These are phyloP conservation scores for Globisporangium sylvaticum DNA, from an alignment of 352 stramenopile species.

Conservation along the genomic window DNA sequence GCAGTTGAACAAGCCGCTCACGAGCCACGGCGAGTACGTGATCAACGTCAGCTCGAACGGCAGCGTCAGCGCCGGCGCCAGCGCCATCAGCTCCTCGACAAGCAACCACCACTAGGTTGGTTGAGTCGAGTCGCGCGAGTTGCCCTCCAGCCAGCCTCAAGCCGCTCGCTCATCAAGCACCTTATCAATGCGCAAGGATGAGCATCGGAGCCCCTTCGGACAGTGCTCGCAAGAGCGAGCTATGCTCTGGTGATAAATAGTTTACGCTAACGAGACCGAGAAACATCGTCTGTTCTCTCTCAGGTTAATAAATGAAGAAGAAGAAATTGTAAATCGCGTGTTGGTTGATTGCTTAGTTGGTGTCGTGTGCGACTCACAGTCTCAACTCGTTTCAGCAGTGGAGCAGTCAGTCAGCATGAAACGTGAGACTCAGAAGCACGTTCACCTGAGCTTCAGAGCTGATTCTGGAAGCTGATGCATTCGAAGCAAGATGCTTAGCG, in stretches of 20 bases:
- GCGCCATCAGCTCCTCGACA: constrained; percentile 5
- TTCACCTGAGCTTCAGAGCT: too few relatives aligned
- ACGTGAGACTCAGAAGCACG: too few relatives aligned
- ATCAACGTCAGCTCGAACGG: constrained; percentile 22
- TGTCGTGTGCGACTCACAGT: too few relatives aligned
- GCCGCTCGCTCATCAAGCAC: background rate
- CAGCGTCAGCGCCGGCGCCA: constrained; percentile 11
- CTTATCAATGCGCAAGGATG: background rate
- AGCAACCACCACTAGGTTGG: background rate
- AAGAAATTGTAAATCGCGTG: background rate
- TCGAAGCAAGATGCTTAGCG: too few relatives aligned
- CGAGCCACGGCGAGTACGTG: constrained; percentile 18
- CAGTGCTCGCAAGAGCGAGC: background rate
- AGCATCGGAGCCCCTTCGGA: background rate
- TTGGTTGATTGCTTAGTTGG: background rate
- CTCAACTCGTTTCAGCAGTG: background rate
- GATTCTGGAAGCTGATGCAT: background rate
- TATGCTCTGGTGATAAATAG: background rate
- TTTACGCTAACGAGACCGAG: background rate
- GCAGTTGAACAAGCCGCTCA: constrained; percentile 12
- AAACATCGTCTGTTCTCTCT: background rate
- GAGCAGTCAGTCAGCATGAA: too few relatives aligned
- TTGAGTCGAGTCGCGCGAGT: background rate
- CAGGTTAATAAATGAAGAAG: background rate
- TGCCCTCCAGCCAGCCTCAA: background rate